Evolutionary conservation across 352 stramenopile genomes (phyloP).

Genomic region (Globisporangium barbulae): DNA sequence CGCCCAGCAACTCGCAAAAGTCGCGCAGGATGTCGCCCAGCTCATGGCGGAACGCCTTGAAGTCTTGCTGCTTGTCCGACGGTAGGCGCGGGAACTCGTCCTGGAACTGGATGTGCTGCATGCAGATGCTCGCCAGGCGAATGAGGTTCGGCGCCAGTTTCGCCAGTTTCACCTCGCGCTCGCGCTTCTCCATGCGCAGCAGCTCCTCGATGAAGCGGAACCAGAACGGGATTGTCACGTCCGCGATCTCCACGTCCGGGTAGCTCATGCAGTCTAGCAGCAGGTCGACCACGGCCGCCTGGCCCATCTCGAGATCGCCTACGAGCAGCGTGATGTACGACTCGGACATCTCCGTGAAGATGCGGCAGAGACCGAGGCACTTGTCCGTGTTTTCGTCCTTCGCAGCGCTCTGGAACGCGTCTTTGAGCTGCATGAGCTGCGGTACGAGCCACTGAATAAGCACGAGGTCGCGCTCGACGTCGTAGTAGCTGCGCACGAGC

Average conservation of each 20-base stretch:
- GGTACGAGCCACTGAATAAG: slow-evolving; percentile 81
- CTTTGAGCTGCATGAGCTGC: slow-evolving; percentile 62
- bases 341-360: slow-evolving; percentile 91
- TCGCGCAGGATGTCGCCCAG: slow-evolving; percentile 80
- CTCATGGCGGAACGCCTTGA: slow-evolving; percentile 77
- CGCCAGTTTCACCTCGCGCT: slow-evolving; percentile 21
- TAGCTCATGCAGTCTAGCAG: slow-evolving; percentile 88
- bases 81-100: slow-evolving; percentile 63
- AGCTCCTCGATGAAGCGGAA: slow-evolving; percentile 62
- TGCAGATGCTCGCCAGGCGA: slow-evolving; percentile 62
- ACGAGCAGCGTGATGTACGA: slow-evolving; percentile 80
- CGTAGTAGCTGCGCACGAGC: slow-evolving; percentile 62
- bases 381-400: slow-evolving; percentile 69
- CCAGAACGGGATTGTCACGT: slow-evolving; percentile 87
- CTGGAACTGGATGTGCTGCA: slow-evolving; percentile 80
- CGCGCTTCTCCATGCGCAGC: slow-evolving; percentile 13
- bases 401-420: slow-evolving; percentile 46
- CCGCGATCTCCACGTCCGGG: slow-evolving; percentile 71
- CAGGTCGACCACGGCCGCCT: slow-evolving; percentile 72
- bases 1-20: slow-evolving; percentile 69
- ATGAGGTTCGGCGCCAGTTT: slow-evolving; percentile 55
- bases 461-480: slow-evolving; percentile 35
- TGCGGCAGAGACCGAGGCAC: slow-evolving; percentile 73
- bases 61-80: slow-evolving; percentile 73
- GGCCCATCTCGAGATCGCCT: slow-evolving; percentile 48